Evolutionary conservation across 192 early-diverging fungal genomes (phyloP), one percentile per base, ranked within the genome.

Genomic region (Backusella morwellensis): DNA sequence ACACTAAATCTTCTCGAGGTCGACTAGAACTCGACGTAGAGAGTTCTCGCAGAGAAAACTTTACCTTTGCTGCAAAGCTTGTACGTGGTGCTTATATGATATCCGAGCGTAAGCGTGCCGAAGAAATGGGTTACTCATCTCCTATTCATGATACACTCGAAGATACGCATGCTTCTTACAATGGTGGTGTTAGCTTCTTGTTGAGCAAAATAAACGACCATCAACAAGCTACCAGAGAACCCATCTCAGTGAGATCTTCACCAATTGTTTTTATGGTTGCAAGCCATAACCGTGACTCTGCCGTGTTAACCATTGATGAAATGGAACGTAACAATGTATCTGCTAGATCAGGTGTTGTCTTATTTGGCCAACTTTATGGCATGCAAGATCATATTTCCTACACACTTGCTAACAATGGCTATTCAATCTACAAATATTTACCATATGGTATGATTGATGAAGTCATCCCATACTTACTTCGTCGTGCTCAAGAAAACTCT

Each of bases 401-500:
- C 79, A 91, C 89, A 0, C 87, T 99, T 66, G 96, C 92, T 36
- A 81, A 87, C 52, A 79, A 88, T 63, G 94, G 91, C 12, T 94
- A 92, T 75, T 88, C 88, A 76, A 92, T 93, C 70, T 96, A 93
- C 88, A 98, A 98, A 89, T 97, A 96, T 79, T 88, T 99, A 6
- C 93, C 96, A 0, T 99, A 97, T 82, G 97, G 96, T 34, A 89
- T 92, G 35, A 90, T 99, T 42, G 87, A 91, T 23, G 94, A 97
- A 75, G 93, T 95, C 52, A 94, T 99, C 81, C 96, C 97, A 6
- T 99, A 96, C 78, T 85, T 99, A 72, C 86, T 97, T 52, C 92
- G 97, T 40, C 91, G 97, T 26, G 97, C 95, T 40, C 93, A 96
- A 85, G 97, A 99, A 83, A 99, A 99, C 88, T 89, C 91, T 8